Base-by-base conservation (phyloP, 176 grass and related monocot genomes). In the Oryza nivara region DNA sequence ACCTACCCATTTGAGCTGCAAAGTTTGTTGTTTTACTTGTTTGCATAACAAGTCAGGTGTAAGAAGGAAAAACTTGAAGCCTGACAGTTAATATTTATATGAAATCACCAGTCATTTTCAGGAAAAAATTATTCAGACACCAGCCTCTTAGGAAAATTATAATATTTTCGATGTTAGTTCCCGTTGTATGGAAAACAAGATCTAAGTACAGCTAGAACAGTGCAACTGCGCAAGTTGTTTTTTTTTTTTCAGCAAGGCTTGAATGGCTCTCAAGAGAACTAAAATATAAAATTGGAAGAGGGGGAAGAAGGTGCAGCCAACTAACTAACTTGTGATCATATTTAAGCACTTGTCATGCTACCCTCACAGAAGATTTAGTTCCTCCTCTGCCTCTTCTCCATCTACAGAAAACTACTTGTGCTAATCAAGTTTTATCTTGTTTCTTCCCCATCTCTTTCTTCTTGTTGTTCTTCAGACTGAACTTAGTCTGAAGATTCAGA, bases 261-360 rank as follows among this genome's bases (percentile, higher is more conserved):
- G 52, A 74, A 75, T 54, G 52, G 72, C 72, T 6, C 7, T 23
- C 77, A 38, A 68, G 3, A 52, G 47, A 81, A 85, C 44, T 79
- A 46, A 67, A 22, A 20, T 35, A 82, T 11, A 65, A 41, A 41
- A 70, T 38, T 22, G 3, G 3, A 76, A 15, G 8, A 58, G 67
- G 19, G 74, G 9, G 65, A 72, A 43, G 83, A 86, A 86, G 68
- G 41, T 90, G 79, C 70, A 30, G 0, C 88, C 88, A 86, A 83
- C 88, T 90, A 86, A 83, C 88, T 90, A 90, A 79, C 84, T 78
- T 70, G 80, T 61, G 74, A 43, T 40, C 80, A 64, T 86, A 90
- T 90, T 90, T 86, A 90, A 86, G 68, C 38, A 74, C 20, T 30
- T 68, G 48, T 54, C 26, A 41, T 83, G 84, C 80, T 74, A 79